Percentiles rank a stretch among this genome's conserved stretches.
Conservation (phyloP, 2,329 filamentous ascomycete species). For the Ciborinia camelliae region DNA sequence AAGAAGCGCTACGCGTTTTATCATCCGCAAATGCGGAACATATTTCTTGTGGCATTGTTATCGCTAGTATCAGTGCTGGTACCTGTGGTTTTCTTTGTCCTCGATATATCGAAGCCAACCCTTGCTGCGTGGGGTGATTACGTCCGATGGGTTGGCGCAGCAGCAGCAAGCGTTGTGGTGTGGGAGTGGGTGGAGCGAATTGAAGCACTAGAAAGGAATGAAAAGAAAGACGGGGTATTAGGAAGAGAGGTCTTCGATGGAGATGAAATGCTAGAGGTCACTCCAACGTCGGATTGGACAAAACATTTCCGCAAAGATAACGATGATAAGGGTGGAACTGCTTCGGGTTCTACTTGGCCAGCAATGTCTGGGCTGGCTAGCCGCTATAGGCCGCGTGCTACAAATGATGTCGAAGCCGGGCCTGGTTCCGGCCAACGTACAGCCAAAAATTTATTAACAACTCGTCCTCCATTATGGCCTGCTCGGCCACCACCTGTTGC, state of each 20-base stretch:
- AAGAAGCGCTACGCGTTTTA: conserved; percentile 71
- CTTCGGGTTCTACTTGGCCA: conserved; percentile 45
- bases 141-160: conserved; percentile 72
- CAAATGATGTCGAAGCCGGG: conserved; percentile 29
- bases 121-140: conserved; percentile 74
- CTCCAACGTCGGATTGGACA: conserved; percentile 52
- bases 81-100: conserved; percentile 71
- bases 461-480: conserved; percentile 45
- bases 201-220: conserved; percentile 48
- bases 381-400: conserved; percentile 30
- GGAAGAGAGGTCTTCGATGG: conserved; percentile 69
- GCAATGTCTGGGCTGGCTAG: conserved; percentile 35
- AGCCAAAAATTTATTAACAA: conserved; percentile 21
- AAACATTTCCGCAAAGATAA: conserved; percentile 30
- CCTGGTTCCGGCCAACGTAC: conserved; percentile 14
- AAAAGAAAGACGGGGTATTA: conserved; percentile 50
- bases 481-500: conserved; percentile 52
- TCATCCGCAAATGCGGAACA: conserved; percentile 68
- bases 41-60: conserved; percentile 62
- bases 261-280: conserved; percentile 68
- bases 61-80: conserved; percentile 64
- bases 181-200: conserved; percentile 81
- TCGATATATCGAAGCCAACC: conserved; percentile 67
- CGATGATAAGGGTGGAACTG: conserved; percentile 22
- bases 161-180: conserved; percentile 72